Evolutionary conservation across 2,329 filamentous ascomycete genomes (phyloP).

Genomic region (Microcyclosporella mali): DNA sequence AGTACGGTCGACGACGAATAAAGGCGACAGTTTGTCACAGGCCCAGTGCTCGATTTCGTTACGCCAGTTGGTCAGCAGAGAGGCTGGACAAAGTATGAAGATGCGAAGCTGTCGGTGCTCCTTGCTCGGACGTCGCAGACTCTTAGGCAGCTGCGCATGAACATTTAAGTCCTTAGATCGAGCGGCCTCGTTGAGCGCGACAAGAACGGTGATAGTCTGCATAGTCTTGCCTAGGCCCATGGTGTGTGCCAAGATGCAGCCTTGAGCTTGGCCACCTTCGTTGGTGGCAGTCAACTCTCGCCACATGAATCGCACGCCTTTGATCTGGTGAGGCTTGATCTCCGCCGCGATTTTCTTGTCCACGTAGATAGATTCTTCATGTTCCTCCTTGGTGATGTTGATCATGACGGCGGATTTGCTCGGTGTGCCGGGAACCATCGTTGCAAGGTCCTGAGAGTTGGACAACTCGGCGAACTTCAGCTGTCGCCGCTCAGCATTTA

Average conservation of each 20-base stretch:
- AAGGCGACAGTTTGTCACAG: conserved; percentile 45
- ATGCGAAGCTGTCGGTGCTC: conserved; percentile 50
- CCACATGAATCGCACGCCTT: conserved; percentile 84
- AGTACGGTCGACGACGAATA: conserved; percentile 50
- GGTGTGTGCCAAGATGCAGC: conserved; percentile 77
- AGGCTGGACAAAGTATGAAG: conserved; percentile 69
- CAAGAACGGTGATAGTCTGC: conserved; percentile 76
- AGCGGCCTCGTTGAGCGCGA: conserved; percentile 63
- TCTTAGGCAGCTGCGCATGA: conserved; percentile 59
- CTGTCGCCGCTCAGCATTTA: conserved; percentile 16
- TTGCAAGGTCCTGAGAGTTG: conserved; percentile 17
- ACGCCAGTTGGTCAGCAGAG: conserved; percentile 73
- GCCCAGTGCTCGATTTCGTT: conserved; percentile 71
- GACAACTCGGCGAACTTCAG: conserved; percentile 13
- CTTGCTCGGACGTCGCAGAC: conserved; percentile 40
- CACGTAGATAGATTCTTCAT: conserved; percentile 58
- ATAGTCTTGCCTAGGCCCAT: conserved; percentile 94
- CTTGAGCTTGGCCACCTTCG: conserved; percentile 50
- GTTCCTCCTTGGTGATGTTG: conserved; percentile 58
- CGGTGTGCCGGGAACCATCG: conserved; percentile 18
- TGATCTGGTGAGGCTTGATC: conserved; percentile 75
- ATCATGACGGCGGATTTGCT: conserved; percentile 47
- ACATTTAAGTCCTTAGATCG: conserved; percentile 53
- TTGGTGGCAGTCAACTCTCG: conserved; percentile 59
- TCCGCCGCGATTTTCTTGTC: conserved; percentile 55